These are phyloP conservation scores for Gastrolobium bilobum DNA, from an alignment of 306 rosid genomes.

Conservation along the genomic window DNA sequence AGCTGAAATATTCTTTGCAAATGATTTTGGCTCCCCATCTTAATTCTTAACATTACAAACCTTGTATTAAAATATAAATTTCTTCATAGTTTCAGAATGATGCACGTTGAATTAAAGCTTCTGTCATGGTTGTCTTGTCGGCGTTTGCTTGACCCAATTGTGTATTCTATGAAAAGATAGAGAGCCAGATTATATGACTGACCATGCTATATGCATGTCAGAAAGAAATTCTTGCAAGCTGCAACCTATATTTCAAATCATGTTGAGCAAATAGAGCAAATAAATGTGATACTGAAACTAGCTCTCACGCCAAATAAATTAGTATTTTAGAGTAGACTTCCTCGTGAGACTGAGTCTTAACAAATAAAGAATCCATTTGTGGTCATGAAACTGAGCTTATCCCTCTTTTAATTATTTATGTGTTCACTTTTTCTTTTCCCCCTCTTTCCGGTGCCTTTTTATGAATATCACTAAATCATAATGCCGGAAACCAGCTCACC, in stretches of 20 bases:
- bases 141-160: no score
- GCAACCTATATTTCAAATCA: neutral
- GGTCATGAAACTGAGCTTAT: neutral
- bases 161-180: neutral
- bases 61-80: neutral
- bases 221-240: neutral
- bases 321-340: no score
- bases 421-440: neutral
- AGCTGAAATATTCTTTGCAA: no score
- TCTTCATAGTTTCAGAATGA: neutral
- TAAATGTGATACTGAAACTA: no score
- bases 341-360: no score
- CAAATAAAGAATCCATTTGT: neutral
- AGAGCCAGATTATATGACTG: neutral
- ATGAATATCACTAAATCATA: neutral
- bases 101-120: neutral
- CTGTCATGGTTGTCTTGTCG: neutral
- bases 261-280: neutral
- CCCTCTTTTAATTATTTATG: neutral
- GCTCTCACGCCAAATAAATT: no score
- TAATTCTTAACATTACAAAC: no score
- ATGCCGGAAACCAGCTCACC: constrained; percentile 22
- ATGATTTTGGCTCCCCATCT: no score
- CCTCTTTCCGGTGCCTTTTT: neutral
- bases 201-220: neutral